A percentile compares a stretch with the other conserved stretches of the same genome.
Evolutionary conservation across 441 rosid species (phyloP).

Genomic region (Corymbia citriodora): DNA sequence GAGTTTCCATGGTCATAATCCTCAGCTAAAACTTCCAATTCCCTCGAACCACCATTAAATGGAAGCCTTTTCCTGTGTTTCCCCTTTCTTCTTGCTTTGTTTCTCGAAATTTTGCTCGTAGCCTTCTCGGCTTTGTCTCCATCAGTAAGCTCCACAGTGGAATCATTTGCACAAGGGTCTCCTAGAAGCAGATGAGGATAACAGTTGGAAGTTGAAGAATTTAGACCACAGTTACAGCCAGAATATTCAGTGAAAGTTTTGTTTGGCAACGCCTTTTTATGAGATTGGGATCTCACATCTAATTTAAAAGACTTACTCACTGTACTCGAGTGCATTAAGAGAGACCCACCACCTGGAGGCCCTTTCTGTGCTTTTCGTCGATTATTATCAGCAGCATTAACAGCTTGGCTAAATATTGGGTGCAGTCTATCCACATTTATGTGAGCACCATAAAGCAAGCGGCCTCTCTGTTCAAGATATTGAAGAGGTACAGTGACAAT

Average conservation of each 20-base stretch:
- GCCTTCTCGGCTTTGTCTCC: slow-evolving; percentile 11
- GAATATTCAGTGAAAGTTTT: slow-evolving; percentile 12
- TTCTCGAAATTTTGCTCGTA: slow-evolving; percentile 19
- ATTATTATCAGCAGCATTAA: slow-evolving; percentile 17
- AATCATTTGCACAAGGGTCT: slow-evolving; percentile 13
- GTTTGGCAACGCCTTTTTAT: slow-evolving; percentile 9
- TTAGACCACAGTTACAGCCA: slow-evolving; percentile 9
- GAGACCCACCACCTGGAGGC: slow-evolving; percentile 12
- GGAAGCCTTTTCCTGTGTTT: slow-evolving; percentile 25
- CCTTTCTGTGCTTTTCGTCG: slow-evolving; percentile 5
- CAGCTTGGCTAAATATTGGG: slow-evolving; percentile 18
- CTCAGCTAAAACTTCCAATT: slow-evolving; percentile 18
- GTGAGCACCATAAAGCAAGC: slow-evolving; percentile 14
- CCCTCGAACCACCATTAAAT: slow-evolving; percentile 8
- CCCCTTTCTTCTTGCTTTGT: slow-evolving; percentile 34
- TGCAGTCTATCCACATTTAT: slow-evolving; percentile 26
- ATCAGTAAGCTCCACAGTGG: slow-evolving; percentile 3
- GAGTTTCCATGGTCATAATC: slow-evolving; percentile 9
- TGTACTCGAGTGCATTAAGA: slow-evolving; percentile 12
- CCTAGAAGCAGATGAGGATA: slow-evolving; percentile 12
- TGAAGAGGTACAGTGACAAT: slow-evolving; percentile 23
- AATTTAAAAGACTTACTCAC: slow-evolving; percentile 20
- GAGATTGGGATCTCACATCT: slow-evolving; percentile 13
- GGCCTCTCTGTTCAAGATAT: slow-evolving; percentile 20
- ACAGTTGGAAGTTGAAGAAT: slow-evolving; percentile 13